Conservation (phyloP, 495 filamentous ascomycete genomes). For the Aspergillus panamensis region DNA sequence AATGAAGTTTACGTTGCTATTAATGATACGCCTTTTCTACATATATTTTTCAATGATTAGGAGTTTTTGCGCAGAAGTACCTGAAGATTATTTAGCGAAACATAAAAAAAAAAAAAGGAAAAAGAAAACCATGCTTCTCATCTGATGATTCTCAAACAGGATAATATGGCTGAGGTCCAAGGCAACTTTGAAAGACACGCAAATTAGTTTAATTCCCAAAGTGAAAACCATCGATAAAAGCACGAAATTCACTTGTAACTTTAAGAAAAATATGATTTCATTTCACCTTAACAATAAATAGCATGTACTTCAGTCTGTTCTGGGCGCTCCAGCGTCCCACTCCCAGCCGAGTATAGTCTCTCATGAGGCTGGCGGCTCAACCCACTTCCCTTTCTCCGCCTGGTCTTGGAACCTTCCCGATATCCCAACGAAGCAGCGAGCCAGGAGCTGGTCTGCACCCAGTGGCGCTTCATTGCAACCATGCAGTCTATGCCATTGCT, state of each 20-base stretch:
- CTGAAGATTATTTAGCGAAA: neutral
- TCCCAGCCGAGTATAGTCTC: neutral
- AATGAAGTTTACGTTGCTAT: neutral
- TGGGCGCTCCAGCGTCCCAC: neutral
- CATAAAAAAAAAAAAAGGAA: neutral
- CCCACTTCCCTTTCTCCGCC: conserved; percentile 14
- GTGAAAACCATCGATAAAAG: no score
- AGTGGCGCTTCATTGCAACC: conserved; percentile 26
- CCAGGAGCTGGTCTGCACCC: conserved; percentile 13
- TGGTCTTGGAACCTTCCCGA: conserved; percentile 10
- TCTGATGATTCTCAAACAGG: no score
- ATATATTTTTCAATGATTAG: neutral
- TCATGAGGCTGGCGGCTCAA: neutral
- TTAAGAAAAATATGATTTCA: no score
- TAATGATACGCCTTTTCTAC: neutral
- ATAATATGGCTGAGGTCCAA: no score
- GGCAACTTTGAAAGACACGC: no score
- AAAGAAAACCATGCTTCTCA: neutral
- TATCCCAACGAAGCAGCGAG: conserved; percentile 13
- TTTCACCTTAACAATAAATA: no score
- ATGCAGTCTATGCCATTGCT: conserved; percentile 47
- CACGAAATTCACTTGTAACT: no score
- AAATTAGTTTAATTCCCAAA: no score
- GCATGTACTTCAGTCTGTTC: neutral
- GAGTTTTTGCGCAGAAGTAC: neutral